Percentiles rank a stretch among this genome's conserved stretches.
Evolutionary conservation across 2,329 filamentous ascomycete genomes (phyloP).

Genomic region (Harringtonia aguacate): DNA sequence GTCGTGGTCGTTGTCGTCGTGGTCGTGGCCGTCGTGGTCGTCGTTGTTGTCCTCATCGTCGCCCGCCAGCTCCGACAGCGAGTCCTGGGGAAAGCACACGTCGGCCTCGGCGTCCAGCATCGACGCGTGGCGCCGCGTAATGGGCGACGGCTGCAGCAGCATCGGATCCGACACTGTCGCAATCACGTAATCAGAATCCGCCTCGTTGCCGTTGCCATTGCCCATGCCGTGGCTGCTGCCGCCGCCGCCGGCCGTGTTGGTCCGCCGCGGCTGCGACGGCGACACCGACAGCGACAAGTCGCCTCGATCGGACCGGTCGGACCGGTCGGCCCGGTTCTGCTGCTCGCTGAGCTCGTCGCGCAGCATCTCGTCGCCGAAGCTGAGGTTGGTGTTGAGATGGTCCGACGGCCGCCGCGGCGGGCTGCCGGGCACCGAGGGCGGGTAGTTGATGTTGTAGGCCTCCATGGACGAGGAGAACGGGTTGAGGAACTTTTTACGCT

Average conservation of each 20-base stretch:
- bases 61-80: slow-evolving; percentile 69
- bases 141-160: neutral
- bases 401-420: slow-evolving; percentile 40
- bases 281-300: slow-evolving; percentile 20
- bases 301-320: too few relatives aligned
- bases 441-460: slow-evolving; percentile 55
- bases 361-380: slow-evolving; percentile 60
- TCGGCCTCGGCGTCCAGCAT: slow-evolving; percentile 54
- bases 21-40: slow-evolving; percentile 3
- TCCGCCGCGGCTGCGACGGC: slow-evolving; percentile 39
- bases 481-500: slow-evolving; percentile 19
- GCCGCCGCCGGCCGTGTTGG: slow-evolving; percentile 17
- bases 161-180: neutral
- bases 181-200: neutral
- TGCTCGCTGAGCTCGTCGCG: slow-evolving; percentile 43
- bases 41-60: slow-evolving; percentile 47
- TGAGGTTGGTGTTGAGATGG: slow-evolving; percentile 43
- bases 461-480: slow-evolving; percentile 24
- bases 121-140: neutral
- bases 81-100: slow-evolving; percentile 81
- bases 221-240: neutral
- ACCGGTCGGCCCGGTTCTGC: slow-evolving; percentile 14
- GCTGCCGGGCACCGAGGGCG: slow-evolving; percentile 55
- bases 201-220: too few relatives aligned
- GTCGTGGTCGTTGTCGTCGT: neutral